Percentiles rank a stretch among this genome's conserved stretches.
These are phyloP conservation scores for Naganishia vaughanmartiniae DNA, from an alignment of 768 basidiomycete species.

Conservation along the genomic window DNA sequence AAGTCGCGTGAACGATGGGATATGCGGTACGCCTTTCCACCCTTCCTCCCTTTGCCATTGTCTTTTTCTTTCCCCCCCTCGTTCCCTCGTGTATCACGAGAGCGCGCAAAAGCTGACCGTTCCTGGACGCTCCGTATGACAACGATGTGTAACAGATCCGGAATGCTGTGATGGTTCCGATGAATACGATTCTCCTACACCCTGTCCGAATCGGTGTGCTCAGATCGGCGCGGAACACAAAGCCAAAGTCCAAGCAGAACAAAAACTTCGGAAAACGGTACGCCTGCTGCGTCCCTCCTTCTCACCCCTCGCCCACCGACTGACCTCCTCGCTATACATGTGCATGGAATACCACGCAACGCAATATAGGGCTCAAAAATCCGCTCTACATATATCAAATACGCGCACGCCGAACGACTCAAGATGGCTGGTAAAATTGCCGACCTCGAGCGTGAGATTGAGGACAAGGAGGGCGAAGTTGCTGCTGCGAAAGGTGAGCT, in stretches of 20 bases:
- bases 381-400: slow-evolving; percentile 78
- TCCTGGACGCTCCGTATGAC: no score
- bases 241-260: slow-evolving; percentile 67
- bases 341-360: neutral
- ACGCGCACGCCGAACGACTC: slow-evolving; percentile 83
- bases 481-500: slow-evolving; percentile 67
- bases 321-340: neutral
- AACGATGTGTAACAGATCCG: slow-evolving; percentile 66
- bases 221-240: slow-evolving; percentile 70
- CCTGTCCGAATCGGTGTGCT: slow-evolving; percentile 74
- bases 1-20: slow-evolving; percentile 83
- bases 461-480: slow-evolving; percentile 66
- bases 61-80: no score
- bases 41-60: neutral
- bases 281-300: slow-evolving; percentile 39
- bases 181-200: slow-evolving; percentile 65
- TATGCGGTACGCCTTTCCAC: slow-evolving; percentile 68
- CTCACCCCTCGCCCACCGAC: slow-evolving; percentile 15
- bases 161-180: slow-evolving; percentile 97
- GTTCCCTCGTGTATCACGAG: no score
- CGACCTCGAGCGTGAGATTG: slow-evolving; percentile 62
- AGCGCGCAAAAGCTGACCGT: no score
- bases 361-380: slow-evolving; percentile 77
- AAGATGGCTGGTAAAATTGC: slow-evolving; percentile 67
- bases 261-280: slow-evolving; percentile 76